Base-by-base conservation (phyloP, 2,329 filamentous ascomycete species). In the Fonsecaea monophora region DNA sequence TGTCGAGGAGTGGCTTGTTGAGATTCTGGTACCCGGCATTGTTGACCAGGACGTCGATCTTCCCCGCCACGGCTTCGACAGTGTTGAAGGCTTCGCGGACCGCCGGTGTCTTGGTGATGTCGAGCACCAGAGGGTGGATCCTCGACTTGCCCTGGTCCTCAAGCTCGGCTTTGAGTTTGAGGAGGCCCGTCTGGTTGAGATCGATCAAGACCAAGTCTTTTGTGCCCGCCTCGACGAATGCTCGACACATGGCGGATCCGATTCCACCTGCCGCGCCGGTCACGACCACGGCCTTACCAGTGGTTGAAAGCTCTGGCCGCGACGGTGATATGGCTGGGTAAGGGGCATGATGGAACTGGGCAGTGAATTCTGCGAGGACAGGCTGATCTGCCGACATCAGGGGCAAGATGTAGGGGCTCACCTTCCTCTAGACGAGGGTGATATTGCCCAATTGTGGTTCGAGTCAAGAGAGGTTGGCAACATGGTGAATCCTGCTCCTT, bases 281-380 rank as follows among this genome's bases (percentile, higher is more conserved):
- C 2, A 62, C 18, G 1, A 62, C 35, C 8, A 62, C 50, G 60
- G 30, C 35, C 60, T 62, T 62, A 6, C 60, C 50, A 8, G 50
- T 21, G 9, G 60, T 48, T 4, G 60, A 55, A 15, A 55, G 37
- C 21, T 42, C 48, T 15, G 50, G 60, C 3, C 50, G 60, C 5
- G 38, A 45, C 12, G 60, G 60, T 10, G 60, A 62, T 21, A 62
- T 55, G 35, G 60, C 48, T 12, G 32, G 9, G 21, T 62, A 62
- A 35, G 60, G 37, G 13, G 30, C 60, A 21, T 45, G 48, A 35
- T 62, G 60, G 13, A 35, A 45, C 13, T 45, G 38, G 5, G 45
- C 35, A 13, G 60, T 62, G 50, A 62, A 62, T 35, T 55, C 7
- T n/a, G 53, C 13, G 7, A 55, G 53, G 25, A 35, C 30, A 18